Evolutionary conservation across 2,329 filamentous ascomycete genomes (phyloP).

Genomic region (Stachybotrys echinatus): DNA sequence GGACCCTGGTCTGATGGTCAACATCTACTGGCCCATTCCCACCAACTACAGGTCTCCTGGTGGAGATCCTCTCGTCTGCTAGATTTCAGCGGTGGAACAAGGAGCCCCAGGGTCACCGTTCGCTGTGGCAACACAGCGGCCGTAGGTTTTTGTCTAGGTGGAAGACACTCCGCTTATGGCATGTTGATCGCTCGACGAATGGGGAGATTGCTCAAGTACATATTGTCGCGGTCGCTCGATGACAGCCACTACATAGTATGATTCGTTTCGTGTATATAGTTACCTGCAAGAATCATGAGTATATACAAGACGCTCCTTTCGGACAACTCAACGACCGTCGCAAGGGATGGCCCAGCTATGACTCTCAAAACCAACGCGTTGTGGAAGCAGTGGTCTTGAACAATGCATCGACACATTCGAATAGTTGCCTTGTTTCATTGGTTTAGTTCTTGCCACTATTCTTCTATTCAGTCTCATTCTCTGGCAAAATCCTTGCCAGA

Average conservation of each 20-base stretch:
- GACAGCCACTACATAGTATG: neutral
- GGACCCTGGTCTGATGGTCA: constrained; percentile 36
- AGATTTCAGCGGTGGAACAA: neutral
- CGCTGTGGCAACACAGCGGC: too few relatives aligned
- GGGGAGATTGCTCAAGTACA: neutral
- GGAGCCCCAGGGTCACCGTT: neutral
- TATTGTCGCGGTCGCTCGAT: neutral
- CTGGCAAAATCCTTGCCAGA: neutral
- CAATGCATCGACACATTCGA: neutral
- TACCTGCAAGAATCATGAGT: neutral
- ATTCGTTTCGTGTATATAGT: neutral
- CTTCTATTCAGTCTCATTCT: neutral
- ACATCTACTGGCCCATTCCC: constrained; percentile 37
- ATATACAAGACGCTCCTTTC: neutral
- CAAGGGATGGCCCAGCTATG: too few relatives aligned
- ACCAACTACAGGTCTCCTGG: constrained; percentile 25
- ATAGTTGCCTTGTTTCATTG: constrained; percentile 9
- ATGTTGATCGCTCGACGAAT: neutral
- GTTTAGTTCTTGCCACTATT: neutral
- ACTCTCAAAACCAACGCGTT: too few relatives aligned
- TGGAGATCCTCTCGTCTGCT: constrained; percentile 10
- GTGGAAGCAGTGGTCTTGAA: too few relatives aligned
- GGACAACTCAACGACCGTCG: too few relatives aligned
- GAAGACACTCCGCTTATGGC: too few relatives aligned
- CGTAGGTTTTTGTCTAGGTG: too few relatives aligned